These are phyloP conservation scores for Alternaria arbusti DNA, from an alignment of 2,329 filamentous ascomycete genomes.

Conservation along the genomic window DNA sequence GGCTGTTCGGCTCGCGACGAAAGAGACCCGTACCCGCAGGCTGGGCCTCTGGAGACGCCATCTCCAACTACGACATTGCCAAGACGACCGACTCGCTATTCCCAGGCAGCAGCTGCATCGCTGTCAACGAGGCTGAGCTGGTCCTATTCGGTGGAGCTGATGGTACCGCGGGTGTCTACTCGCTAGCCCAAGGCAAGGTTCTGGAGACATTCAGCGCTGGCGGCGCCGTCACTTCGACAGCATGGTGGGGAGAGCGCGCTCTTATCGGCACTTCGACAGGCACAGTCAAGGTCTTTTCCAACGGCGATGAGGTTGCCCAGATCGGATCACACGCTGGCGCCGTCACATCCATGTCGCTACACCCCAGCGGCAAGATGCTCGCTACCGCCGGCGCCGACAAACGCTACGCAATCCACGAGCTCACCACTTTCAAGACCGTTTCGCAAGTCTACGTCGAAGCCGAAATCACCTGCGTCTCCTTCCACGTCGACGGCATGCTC, in stretches of 20 bases:
- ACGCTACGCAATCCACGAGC: constrained; percentile 88
- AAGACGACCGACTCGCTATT: constrained; percentile 64
- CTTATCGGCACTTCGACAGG: constrained; percentile 78
- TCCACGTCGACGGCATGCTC: constrained; percentile 97
- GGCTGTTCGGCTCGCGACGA: constrained; percentile 84
- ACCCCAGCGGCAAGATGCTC: constrained; percentile 82
- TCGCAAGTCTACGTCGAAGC: constrained; percentile 79
- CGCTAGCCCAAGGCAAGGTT: constrained; percentile 77
- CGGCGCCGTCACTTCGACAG: constrained; percentile 69
- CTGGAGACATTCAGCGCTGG: constrained; percentile 70
- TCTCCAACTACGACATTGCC: constrained; percentile 65
- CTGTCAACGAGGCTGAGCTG: constrained; percentile 66
- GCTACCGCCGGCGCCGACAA: constrained; percentile 91
- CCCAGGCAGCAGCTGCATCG: constrained; percentile 63
- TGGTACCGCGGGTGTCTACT: constrained; percentile 78
- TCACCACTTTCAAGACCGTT: constrained; percentile 70
- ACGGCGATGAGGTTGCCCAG: constrained; percentile 70
- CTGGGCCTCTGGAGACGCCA: constrained; percentile 79
- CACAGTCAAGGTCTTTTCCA: constrained; percentile 78
- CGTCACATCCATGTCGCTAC: constrained; percentile 76
- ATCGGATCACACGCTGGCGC: constrained; percentile 84
- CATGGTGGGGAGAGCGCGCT: constrained; percentile 72
- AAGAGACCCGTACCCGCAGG: constrained; percentile 85
- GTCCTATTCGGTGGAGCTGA: constrained; percentile 78
- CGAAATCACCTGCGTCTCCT: constrained; percentile 79